phyloP scores from a whole-genome alignment of 2,329 filamentous ascomycete genomes.

The Curvularia sp. region DNA sequence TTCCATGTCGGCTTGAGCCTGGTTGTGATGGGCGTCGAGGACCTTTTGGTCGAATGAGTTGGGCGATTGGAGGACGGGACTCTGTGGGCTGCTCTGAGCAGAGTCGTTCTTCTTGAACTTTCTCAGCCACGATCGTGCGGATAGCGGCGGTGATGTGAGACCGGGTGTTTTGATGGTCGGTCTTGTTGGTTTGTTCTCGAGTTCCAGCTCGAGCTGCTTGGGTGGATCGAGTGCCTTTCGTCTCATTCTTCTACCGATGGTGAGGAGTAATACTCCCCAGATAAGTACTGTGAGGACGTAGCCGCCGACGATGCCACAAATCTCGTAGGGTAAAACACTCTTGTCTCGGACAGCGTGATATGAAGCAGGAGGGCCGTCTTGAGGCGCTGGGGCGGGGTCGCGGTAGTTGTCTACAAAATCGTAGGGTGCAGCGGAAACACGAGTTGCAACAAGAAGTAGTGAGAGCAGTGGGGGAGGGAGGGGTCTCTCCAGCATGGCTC shows the following conservation, averaged over 20 bases:
- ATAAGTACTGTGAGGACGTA: conserved; percentile 81
- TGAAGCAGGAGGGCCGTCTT: conserved; percentile 42
- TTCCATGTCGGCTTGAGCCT: conserved; percentile 83
- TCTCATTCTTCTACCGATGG: conserved; percentile 55
- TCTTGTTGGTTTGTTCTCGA: conserved; percentile 57
- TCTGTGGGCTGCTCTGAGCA: conserved; percentile 35
- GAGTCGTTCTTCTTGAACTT: conserved; percentile 46
- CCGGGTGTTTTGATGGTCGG: conserved; percentile 38
- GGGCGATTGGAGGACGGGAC: conserved; percentile 64
- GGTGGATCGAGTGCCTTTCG: conserved; percentile 60
- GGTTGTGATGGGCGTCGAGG: conserved; percentile 74
- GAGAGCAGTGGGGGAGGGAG: conserved; percentile 38
- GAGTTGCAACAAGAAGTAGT: conserved; percentile 36
- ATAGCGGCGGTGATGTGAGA: conserved; percentile 34
- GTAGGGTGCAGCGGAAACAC: conserved; percentile 35
- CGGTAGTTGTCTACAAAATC: conserved; percentile 38
- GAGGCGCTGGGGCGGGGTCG: conserved; percentile 37
- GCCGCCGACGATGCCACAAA: conserved; percentile 81
- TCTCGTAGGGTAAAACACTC: conserved; percentile 76
- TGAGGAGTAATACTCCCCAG: conserved; percentile 68
- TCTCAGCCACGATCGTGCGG: conserved; percentile 45
- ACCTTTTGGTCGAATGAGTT: conserved; percentile 78
- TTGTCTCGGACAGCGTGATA: conserved; percentile 42
- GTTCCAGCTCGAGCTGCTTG: conserved; percentile 62
- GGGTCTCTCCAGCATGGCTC: conserved; percentile 40